phyloP scores from a whole-genome alignment of 108 stramenopile genomes.

The Pelagomonas calceolata region DNA sequence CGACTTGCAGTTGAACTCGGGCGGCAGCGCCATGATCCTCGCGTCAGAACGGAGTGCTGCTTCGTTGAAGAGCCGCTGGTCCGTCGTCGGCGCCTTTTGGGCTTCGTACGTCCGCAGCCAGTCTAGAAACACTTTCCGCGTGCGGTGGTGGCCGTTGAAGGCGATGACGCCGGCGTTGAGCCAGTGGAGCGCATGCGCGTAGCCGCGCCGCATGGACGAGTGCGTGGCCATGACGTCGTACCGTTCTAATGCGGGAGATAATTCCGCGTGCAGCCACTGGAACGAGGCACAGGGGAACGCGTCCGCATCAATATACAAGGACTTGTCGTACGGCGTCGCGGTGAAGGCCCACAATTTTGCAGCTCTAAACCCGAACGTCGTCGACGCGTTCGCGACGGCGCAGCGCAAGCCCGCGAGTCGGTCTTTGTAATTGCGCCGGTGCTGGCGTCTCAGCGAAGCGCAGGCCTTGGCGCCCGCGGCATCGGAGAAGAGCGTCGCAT shows the following conservation, averaged over 20 bases:
- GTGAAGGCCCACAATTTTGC: neutral
- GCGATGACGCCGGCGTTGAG: conserved; percentile 1
- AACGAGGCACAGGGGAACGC: neutral
- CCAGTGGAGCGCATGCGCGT: neutral
- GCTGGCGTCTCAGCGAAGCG: neutral
- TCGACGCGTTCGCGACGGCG: too few relatives aligned
- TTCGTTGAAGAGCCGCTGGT: neutral
- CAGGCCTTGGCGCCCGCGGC: neutral
- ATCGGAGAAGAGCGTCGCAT: neutral
- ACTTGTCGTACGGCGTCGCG: neutral
- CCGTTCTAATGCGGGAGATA: neutral
- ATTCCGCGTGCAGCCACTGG: neutral
- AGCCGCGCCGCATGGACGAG: neutral
- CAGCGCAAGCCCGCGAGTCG: too few relatives aligned
- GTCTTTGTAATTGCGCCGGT: neutral
- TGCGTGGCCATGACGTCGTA: neutral
- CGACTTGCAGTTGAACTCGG: conserved; percentile 3
- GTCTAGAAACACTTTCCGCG: neutral
- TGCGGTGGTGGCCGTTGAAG: neutral
- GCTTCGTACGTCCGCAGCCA: neutral
- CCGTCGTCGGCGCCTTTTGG: neutral
- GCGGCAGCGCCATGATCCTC: neutral
- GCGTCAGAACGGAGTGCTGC: neutral
- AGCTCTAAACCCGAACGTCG: neutral
- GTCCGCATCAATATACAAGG: neutral